Evolutionary conservation across 1,284 basidiomycete genomes (phyloP), one percentile per base, ranked within the genome.

Genomic region (Prillingera fragicola): DNA sequence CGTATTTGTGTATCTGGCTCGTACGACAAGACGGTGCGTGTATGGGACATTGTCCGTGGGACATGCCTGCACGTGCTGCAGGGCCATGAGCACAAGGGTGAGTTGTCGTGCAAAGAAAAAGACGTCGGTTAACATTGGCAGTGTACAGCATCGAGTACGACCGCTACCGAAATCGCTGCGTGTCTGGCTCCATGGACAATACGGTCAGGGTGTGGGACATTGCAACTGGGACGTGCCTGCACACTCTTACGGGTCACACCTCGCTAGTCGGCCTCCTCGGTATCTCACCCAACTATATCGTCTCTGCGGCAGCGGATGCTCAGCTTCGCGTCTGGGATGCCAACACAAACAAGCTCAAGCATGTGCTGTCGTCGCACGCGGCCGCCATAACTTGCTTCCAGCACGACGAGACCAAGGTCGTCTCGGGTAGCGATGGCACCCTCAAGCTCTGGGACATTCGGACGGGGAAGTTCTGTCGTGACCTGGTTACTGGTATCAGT

Each of bases 351-450:
- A 80, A 83, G 52, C 76, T 87, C 28, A 80, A 79, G 26, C 83
- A 90, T 60, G 82, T 83, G 1, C 78, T 95, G 31, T 81, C 84
- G 1, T 87, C 86, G 1, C 91, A 95, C 69, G 84, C 85, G 3
- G 90, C 89, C 18, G 90, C 91, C 10, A 95, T 96, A 59, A 95
- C 91, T 7, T 96, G 91, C 70, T 95, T 95, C 79, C 87, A 91
- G 70, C 91, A 95, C 60, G 91, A 95, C 64, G 91, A 95, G 65
- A 87, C 87, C 76, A 94, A 94, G 67, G 87, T 96, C 38, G 77
- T 96, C 33, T 87, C 84, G 56, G 91, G 92, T 7, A 87, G 84
- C 9, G 91, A 95, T 60, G 92, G 91, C n/a, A 89, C 87, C 32
- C 76, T 96, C 55, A 95, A 95, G 76, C 85, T 95, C 80, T 96